A percentile compares a stretch with the other conserved stretches of the same genome.
Conservation (phyloP, 1,284 basidiomycete species). For the Leccinum insolens region DNA sequence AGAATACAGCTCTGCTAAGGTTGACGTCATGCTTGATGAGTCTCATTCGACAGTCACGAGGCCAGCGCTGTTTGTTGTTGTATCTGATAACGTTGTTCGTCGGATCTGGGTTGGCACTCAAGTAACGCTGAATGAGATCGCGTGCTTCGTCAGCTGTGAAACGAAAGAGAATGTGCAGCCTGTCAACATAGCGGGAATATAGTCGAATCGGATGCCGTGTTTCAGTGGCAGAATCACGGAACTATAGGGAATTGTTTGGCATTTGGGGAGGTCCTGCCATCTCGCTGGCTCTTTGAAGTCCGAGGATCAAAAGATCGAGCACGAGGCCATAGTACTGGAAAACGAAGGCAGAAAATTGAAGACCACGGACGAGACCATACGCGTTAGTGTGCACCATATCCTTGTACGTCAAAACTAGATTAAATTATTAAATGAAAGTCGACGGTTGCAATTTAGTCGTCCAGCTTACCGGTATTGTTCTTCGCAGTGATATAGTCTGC, state of each 20-base stretch:
- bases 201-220: constrained; percentile 93
- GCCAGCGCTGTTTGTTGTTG: constrained; percentile 99
- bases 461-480: constrained; percentile 78
- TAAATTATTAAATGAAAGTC: constrained; percentile 6
- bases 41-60: constrained; percentile 97
- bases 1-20: constrained; percentile 96
- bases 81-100: constrained; percentile 99
- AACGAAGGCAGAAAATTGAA: constrained; percentile 96
- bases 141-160: constrained; percentile 86
- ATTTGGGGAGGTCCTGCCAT: constrained; percentile 95
- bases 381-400: constrained; percentile 94
- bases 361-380: constrained; percentile 90
- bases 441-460: neutral
- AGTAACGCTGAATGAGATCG: constrained; percentile 73
- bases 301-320: constrained; percentile 90
- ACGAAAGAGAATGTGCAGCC: constrained; percentile 94
- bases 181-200: constrained; percentile 94
- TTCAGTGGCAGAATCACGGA: constrained; percentile 90
- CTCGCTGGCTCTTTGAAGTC: constrained; percentile 92
- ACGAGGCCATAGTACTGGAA: constrained; percentile 97
- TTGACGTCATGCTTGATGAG: constrained; percentile 99
- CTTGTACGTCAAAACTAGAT: constrained; percentile 83
- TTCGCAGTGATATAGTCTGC: constrained; percentile 98
- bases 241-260: constrained; percentile 97
- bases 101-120: constrained; percentile 96